Evolutionary conservation across 108 stramenopile genomes (phyloP).

Genomic region (Nannochloropsis oceanica): DNA sequence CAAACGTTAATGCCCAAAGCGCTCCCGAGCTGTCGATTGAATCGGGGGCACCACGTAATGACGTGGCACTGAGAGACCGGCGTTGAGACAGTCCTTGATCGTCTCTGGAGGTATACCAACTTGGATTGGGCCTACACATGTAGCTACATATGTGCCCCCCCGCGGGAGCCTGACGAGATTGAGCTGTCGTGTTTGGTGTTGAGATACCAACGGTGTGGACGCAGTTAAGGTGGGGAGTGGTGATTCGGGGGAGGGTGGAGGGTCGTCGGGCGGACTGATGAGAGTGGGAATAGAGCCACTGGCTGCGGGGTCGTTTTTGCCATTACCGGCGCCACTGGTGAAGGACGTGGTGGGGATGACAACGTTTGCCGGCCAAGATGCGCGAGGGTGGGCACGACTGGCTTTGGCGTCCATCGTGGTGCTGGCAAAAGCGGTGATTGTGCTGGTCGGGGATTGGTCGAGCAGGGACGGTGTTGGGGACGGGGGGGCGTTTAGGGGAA

Average conservation of each 20-base stretch:
- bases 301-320: no score
- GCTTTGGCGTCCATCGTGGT: no score
- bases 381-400: neutral
- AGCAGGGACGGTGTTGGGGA: no score
- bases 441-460: no score
- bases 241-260: no score
- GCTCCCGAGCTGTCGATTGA: constrained; percentile 70
- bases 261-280: no score
- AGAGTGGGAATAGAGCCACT: no score
- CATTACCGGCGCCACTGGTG: no score
- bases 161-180: constrained; percentile 7
- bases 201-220: neutral
- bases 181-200: neutral
- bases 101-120: constrained; percentile 89
- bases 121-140: constrained; percentile 30
- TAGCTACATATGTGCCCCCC: constrained; percentile 24
- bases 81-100: constrained; percentile 78
- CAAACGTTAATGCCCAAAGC: constrained; percentile 77
- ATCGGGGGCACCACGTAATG: constrained; percentile 81
- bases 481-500: no score
- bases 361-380: neutral
- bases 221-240: no score
- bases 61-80: constrained; percentile 60
- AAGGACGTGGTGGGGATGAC: neutral
- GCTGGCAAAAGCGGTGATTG: no score